phyloP scores from a whole-genome alignment of 371 early-diverging fungal genomes.

The Mucor indicus region DNA sequence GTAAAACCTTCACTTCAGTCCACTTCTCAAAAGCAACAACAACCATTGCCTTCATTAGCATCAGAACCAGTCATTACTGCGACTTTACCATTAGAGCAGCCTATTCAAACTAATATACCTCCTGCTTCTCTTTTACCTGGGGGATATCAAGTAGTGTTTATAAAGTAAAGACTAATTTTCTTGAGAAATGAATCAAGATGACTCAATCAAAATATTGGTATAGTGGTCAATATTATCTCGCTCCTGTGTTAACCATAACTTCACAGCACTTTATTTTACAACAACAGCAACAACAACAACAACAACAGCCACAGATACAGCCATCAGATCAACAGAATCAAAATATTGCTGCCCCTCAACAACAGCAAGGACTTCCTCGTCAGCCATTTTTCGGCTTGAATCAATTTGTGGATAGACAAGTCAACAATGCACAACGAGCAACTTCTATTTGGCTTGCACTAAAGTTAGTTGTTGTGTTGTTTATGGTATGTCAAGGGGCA shows the following conservation, averaged over 20 bases:
- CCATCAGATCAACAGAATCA: conserved; percentile 1
- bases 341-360: not conserved
- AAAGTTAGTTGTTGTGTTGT: conserved; percentile 33
- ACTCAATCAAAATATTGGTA: not conserved
- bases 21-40: not conserved
- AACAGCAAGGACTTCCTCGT: conserved; percentile 1
- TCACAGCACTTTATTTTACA: not conserved
- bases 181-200: not conserved
- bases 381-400: conserved; percentile 5
- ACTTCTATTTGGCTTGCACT: conserved; percentile 38
- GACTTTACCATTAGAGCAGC: not conserved
- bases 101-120: not conserved
- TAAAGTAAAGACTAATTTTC: conserved; percentile 31
- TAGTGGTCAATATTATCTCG: conserved; percentile 45
- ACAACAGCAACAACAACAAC: conserved; percentile 8
- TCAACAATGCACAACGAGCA: conserved; percentile 19
- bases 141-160: conserved; percentile 38
- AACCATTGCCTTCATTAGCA: not conserved
- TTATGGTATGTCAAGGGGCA: conserved; percentile 43
- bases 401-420: no score
- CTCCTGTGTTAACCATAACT: conserved; percentile 30
- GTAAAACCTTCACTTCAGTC: conserved; percentile 35
- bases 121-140: conserved; percentile 31
- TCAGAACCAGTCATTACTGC: not conserved
- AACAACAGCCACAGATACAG: conserved; percentile 1